A percentile compares a stretch with the other conserved stretches of the same genome.
Conservation (phyloP, 2,329 filamentous ascomycete species). For the Tolypocladium amazonense region DNA sequence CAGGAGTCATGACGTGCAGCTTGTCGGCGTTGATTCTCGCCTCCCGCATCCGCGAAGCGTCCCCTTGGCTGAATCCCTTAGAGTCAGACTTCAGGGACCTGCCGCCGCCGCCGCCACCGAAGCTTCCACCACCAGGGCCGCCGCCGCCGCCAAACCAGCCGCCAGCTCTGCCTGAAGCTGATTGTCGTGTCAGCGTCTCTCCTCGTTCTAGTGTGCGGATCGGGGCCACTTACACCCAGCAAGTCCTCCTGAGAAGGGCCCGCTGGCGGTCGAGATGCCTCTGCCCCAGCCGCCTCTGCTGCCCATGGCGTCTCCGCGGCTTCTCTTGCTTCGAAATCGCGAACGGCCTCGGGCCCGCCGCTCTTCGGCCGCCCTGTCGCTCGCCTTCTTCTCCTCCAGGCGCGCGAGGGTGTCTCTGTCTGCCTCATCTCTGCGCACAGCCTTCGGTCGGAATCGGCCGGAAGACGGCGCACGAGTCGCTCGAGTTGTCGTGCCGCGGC, state of each 20-base stretch:
- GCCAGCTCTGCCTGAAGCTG: slow-evolving; percentile 11
- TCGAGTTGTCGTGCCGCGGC: slow-evolving; percentile 22
- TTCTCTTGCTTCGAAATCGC: slow-evolving; percentile 29
- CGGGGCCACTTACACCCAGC: slow-evolving; percentile 10
- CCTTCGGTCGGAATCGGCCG: slow-evolving; percentile 36
- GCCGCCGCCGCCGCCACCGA: slow-evolving; percentile 16
- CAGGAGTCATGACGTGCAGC: slow-evolving; percentile 32
- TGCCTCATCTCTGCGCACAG: slow-evolving; percentile 37
- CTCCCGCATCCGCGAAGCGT: slow-evolving; percentile 22
- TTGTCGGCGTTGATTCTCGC: slow-evolving; percentile 45
- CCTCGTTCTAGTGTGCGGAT: too few species aligned
- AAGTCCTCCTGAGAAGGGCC: slow-evolving; percentile 25
- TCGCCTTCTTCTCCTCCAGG: slow-evolving; percentile 31
- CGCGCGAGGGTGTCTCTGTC: slow-evolving; percentile 36
- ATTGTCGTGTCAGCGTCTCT: slow-evolving; percentile 1
- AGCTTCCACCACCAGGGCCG: slow-evolving; percentile 19
- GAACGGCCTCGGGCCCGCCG: slow-evolving; percentile 25
- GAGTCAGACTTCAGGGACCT: slow-evolving; percentile 21
- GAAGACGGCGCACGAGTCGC: slow-evolving; percentile 23
- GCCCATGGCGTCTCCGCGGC: slow-evolving; percentile 33
- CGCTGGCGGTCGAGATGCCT: slow-evolving; percentile 23
- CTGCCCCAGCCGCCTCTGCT: slow-evolving; percentile 26
- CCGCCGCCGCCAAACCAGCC: slow-evolving; percentile 21
- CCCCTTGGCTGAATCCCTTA: slow-evolving; percentile 27
- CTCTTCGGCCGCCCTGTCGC: slow-evolving; percentile 28